phyloP scores from a whole-genome alignment of 805 yeast genomes.

The Diddensiella caesifluorescens region DNA sequence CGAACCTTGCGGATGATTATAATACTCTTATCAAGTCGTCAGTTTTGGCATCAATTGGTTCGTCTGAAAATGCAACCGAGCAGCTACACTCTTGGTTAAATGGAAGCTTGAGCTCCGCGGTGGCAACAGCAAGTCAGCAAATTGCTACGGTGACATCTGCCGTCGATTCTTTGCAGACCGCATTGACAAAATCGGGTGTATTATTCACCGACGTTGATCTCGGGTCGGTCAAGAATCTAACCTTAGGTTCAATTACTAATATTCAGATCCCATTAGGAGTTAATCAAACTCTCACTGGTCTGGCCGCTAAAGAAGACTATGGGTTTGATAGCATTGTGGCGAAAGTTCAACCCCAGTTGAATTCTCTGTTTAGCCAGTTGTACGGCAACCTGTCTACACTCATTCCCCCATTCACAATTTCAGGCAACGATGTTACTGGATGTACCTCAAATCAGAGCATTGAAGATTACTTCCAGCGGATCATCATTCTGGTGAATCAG shows the following conservation, averaged over 20 bases:
- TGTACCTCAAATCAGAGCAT: background rate
- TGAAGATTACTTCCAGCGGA: background rate
- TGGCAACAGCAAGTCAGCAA: conserved; percentile 7
- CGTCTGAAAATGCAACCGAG: conserved; percentile 12
- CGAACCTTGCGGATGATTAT: conserved; percentile 11
- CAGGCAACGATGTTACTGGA: conserved; percentile 6
- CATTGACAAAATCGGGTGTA: background rate
- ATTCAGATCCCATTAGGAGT: conserved; percentile 11
- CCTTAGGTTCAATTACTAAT: conserved; percentile 7
- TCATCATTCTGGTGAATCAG: background rate
- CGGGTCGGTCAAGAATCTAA: conserved; percentile 6
- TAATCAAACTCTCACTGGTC: conserved; percentile 2
- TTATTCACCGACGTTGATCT: conserved; percentile 10
- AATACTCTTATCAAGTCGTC: conserved; percentile 1
- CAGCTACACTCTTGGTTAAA: conserved; percentile 7
- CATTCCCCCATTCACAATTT: background rate
- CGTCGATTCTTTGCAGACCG: conserved; percentile 9
- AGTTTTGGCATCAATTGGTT: background rate
- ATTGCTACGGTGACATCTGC: conserved; percentile 13
- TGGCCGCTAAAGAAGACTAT: conserved; percentile 1
- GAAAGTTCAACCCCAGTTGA: conserved; percentile 1
- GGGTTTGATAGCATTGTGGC: conserved; percentile 6
- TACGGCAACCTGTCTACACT: conserved; percentile 1
- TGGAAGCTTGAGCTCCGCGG: conserved; percentile 3
- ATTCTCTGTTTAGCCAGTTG: no score